These are phyloP conservation scores for Orbilia oligospora DNA, from an alignment of 2,329 filamentous ascomycete species.

Conservation along the genomic window DNA sequence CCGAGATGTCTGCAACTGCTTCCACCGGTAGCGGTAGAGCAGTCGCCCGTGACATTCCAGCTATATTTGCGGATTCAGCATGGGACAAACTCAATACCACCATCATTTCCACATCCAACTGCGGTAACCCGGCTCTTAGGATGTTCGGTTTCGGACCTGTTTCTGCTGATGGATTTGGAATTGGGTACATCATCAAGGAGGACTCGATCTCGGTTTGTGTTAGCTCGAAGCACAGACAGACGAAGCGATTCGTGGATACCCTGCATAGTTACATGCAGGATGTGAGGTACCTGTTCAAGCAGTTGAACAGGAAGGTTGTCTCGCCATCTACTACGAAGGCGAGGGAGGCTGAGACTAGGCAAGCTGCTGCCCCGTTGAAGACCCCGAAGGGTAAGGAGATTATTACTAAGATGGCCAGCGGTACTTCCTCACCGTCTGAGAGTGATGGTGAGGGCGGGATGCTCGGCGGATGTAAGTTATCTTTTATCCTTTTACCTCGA, in stretches of 20 bases:
- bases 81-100: slow-evolving; percentile 98
- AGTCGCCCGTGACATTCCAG: slow-evolving; percentile 71
- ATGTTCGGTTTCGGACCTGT: slow-evolving; percentile 98
- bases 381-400: slow-evolving; percentile 61
- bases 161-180: slow-evolving; percentile 93
- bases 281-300: slow-evolving; percentile 84
- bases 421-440: slow-evolving; percentile 60
- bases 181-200: slow-evolving; percentile 99
- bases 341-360: slow-evolving; percentile 74
- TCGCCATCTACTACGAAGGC: slow-evolving; percentile 73
- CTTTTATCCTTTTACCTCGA: not conserved
- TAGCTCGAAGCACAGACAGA: slow-evolving; percentile 93
- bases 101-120: slow-evolving; percentile 97
- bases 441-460: slow-evolving; percentile 64
- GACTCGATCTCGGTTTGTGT: slow-evolving; percentile 91
- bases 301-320: slow-evolving; percentile 74
- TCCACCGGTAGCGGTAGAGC: slow-evolving; percentile 48
- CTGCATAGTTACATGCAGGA: slow-evolving; percentile 92
- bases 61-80: slow-evolving; percentile 86
- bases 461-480: slow-evolving; percentile 63
- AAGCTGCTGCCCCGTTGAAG: slow-evolving; percentile 60
- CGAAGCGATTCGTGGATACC: slow-evolving; percentile 87
- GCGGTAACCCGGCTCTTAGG: slow-evolving; percentile 91
- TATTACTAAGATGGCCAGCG: slow-evolving; percentile 42
- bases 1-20: slow-evolving; percentile 72